phyloP scores from a whole-genome alignment of 2,329 filamentous ascomycete genomes.

The Verticillium dahliae region DNA sequence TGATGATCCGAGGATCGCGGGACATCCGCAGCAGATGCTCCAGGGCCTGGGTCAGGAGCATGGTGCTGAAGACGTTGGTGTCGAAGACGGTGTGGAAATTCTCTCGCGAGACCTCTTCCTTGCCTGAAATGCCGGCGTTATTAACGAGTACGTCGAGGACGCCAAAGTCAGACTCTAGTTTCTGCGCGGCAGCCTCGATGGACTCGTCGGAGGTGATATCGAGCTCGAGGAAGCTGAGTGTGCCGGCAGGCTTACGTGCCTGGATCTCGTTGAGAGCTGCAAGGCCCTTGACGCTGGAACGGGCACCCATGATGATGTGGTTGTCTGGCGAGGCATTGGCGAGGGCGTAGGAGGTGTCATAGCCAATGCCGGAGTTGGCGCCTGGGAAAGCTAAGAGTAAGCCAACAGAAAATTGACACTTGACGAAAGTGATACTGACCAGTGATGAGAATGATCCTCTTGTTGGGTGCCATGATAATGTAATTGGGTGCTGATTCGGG shows the following conservation, averaged over 20 bases:
- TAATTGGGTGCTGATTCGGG: too few species aligned
- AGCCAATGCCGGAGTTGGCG: constrained; percentile 40
- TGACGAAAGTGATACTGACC: too few species aligned
- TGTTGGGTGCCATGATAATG: too few species aligned
- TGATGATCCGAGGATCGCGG: constrained; percentile 19
- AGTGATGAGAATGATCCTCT: too few species aligned
- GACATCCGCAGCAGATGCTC: constrained; percentile 23
- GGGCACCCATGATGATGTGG: constrained; percentile 29
- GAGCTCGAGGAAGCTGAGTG: constrained; percentile 49
- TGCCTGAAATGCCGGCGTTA: constrained; percentile 51
- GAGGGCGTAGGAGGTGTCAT: constrained; percentile 28
- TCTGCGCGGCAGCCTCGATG: constrained; percentile 43
- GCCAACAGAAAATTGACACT: too few species aligned
- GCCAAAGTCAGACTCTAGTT: constrained; percentile 40
- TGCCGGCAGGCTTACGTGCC: constrained; percentile 39
- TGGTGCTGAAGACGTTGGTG: constrained; percentile 24
- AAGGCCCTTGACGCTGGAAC: constrained; percentile 28
- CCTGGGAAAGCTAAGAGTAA: too few species aligned
- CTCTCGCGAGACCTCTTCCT: constrained; percentile 45
- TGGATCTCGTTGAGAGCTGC: constrained; percentile 19
- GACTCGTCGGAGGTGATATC: constrained; percentile 55
- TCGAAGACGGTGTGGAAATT: constrained; percentile 44
- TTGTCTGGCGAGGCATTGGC: constrained; percentile 26
- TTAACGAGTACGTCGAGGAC: constrained; percentile 51
- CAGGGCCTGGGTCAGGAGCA: constrained; percentile 21